Evolutionary conservation across 805 yeast species (phyloP).

Genomic region (Saccharomycopsis sp.): DNA sequence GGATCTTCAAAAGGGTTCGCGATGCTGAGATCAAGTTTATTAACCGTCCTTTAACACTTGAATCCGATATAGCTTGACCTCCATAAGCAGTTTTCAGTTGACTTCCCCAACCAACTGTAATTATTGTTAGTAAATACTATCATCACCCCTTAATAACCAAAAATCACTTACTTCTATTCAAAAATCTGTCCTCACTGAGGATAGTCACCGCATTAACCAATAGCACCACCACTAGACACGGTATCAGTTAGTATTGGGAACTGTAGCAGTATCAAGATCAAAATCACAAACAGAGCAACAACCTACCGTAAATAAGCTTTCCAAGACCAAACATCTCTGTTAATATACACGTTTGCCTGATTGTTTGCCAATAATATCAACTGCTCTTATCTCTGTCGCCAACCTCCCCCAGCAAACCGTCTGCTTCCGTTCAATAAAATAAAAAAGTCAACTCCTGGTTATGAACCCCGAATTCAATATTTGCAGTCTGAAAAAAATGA

Average conservation of each 20-base stretch:
- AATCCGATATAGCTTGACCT: slow-evolving; percentile 21
- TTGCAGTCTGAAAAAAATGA: background rate
- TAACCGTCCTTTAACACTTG: slow-evolving; percentile 40
- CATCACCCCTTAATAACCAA: background rate
- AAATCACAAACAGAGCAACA: too few relatives aligned
- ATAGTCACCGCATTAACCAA: slow-evolving; percentile 52
- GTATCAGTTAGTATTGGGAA: slow-evolving; percentile 22
- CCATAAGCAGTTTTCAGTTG: slow-evolving; percentile 3
- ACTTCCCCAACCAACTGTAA: slow-evolving; percentile 27
- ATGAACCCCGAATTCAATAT: background rate
- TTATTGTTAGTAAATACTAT: slow-evolving; percentile 1
- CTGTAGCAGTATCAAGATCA: too few relatives aligned
- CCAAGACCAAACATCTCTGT: slow-evolving; percentile 1
- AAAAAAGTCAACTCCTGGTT: background rate
- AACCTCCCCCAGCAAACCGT: too few relatives aligned
- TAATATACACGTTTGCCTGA: too few relatives aligned
- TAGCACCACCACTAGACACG: slow-evolving; percentile 36
- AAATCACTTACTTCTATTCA: slow-evolving; percentile 40
- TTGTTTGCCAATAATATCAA: too few relatives aligned
- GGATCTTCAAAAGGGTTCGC: slow-evolving; percentile 50
- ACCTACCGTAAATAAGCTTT: slow-evolving; percentile 1
- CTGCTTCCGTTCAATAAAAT: too few relatives aligned
- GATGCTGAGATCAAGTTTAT: slow-evolving; percentile 53
- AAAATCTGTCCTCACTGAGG: slow-evolving; percentile 53
- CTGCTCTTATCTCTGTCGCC: too few relatives aligned